These are phyloP conservation scores for Calonectria pseudoreteaudii DNA, from an alignment of 2,329 filamentous ascomycete genomes.

Conservation along the genomic window DNA sequence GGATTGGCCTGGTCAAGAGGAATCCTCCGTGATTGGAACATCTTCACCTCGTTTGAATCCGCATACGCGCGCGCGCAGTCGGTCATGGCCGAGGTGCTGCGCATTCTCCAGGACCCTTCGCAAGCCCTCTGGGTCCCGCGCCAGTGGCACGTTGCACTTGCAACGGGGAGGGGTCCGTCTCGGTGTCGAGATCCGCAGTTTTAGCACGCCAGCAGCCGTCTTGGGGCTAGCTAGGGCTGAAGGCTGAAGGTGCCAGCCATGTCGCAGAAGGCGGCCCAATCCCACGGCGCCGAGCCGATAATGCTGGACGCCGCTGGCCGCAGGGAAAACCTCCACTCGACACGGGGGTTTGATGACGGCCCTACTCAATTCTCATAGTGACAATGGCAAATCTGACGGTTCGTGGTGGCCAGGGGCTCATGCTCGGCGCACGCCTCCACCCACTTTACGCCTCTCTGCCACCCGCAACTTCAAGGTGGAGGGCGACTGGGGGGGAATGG, in stretches of 20 bases:
- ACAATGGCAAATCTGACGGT: slow-evolving; percentile 21
- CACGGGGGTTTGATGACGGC: background rate
- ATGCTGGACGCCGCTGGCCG: slow-evolving; percentile 3
- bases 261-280: slow-evolving; percentile 7
- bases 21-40: slow-evolving; percentile 2
- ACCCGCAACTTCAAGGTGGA: slow-evolving; percentile 23
- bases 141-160: slow-evolving; percentile 25
- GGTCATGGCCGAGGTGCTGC: slow-evolving; percentile 20
- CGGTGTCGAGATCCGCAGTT: slow-evolving; percentile 7
- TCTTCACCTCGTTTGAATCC: slow-evolving; percentile 1
- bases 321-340: slow-evolving; percentile 13
- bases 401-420: slow-evolving; percentile 23
- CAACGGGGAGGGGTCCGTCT: slow-evolving; percentile 8
- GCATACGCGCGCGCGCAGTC: slow-evolving; percentile 18
- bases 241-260: slow-evolving; percentile 19
- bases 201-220: slow-evolving; percentile 5
- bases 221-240: slow-evolving; percentile 21
- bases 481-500: slow-evolving; percentile 14
- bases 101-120: background rate
- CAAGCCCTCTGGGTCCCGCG: slow-evolving; percentile 13
- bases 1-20: slow-evolving; percentile 11
- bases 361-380: slow-evolving; percentile 14
- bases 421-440: slow-evolving; percentile 13
- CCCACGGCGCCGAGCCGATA: slow-evolving; percentile 3
- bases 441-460: slow-evolving; percentile 11